phyloP scores from a whole-genome alignment of 2,329 filamentous ascomycete species.

The Escovopsis sp. region DNA sequence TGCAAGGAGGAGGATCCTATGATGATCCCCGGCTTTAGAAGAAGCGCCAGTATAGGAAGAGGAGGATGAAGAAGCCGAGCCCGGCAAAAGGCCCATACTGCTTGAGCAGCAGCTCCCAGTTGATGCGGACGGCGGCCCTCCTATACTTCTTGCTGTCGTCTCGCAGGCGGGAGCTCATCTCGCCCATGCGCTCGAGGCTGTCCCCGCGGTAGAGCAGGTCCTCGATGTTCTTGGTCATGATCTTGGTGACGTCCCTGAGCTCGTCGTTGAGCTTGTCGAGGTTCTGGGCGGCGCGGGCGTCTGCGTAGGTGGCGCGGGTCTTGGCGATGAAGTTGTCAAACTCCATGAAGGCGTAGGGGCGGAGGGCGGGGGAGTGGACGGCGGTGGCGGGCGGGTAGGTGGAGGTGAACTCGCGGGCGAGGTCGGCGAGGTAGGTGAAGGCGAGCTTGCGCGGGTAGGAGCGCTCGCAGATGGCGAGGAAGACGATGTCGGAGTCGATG shows the following conservation, averaged over 20 bases:
- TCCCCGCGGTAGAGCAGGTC: slow-evolving; percentile 91
- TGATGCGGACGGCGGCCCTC: slow-evolving; percentile 84
- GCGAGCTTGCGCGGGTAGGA: slow-evolving; percentile 96
- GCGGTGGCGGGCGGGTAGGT: slow-evolving; percentile 58
- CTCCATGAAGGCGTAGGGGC: slow-evolving; percentile 92
- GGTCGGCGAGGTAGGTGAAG: slow-evolving; percentile 92
- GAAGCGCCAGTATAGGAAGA: slow-evolving; percentile 89
- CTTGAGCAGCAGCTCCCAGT: slow-evolving; percentile 93
- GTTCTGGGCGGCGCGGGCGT: slow-evolving; percentile 80
- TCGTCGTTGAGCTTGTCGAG: slow-evolving; percentile 93
- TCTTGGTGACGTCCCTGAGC: slow-evolving; percentile 91
- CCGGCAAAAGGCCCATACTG: slow-evolving; percentile 89
- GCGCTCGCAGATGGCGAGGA: slow-evolving; percentile 83
- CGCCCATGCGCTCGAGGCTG: slow-evolving; percentile 90
- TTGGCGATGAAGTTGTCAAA: slow-evolving; percentile 95
- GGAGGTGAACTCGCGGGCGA: slow-evolving; percentile 77
- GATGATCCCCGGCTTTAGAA: slow-evolving; percentile 40
- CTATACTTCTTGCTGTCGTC: slow-evolving; percentile 94
- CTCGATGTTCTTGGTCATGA: slow-evolving; percentile 99
- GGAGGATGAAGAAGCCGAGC: slow-evolving; percentile 63
- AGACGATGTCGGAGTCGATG: slow-evolving; percentile 69
- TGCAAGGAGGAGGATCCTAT: background rate
- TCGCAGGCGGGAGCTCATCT: slow-evolving; percentile 70
- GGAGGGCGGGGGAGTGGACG: slow-evolving; percentile 57
- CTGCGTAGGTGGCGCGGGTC: slow-evolving; percentile 87